Evolutionary conservation across 2,329 filamentous ascomycete genomes (phyloP).

Genomic region (Ceratocystis ficicola): DNA sequence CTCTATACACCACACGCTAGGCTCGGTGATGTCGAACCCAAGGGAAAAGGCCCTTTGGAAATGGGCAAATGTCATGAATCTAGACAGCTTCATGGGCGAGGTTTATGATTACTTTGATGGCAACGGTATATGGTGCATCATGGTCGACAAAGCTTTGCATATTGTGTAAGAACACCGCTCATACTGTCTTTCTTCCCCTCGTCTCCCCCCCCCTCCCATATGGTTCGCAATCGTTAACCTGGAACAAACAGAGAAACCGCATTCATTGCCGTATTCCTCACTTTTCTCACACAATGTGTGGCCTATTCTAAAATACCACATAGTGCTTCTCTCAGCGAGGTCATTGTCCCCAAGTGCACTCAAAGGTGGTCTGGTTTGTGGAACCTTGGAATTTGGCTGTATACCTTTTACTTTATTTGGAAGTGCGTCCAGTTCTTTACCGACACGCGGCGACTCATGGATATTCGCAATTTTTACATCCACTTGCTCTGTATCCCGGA

Average conservation of each 20-base stretch:
- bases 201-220: background rate
- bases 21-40: slow-evolving; percentile 14
- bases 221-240: background rate
- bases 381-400: slow-evolving; percentile 71
- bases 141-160: slow-evolving; percentile 58
- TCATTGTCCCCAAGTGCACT: slow-evolving; percentile 62
- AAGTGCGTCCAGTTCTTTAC: slow-evolving; percentile 62
- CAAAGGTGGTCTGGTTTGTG: slow-evolving; percentile 60
- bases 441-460: slow-evolving; percentile 58
- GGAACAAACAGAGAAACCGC: slow-evolving; percentile 50
- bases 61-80: slow-evolving; percentile 82
- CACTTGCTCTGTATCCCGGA: slow-evolving; percentile 70
- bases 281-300: slow-evolving; percentile 74
- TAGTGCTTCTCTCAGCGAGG: slow-evolving; percentile 43
- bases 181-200: background rate
- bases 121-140: slow-evolving; percentile 73
- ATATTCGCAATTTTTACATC: slow-evolving; percentile 76
- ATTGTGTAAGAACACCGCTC: slow-evolving; percentile 47
- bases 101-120: slow-evolving; percentile 80
- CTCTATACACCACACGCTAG: slow-evolving; percentile 7
- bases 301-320: slow-evolving; percentile 65
- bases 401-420: slow-evolving; percentile 74
- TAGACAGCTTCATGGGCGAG: slow-evolving; percentile 73
- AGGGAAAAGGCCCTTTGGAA: slow-evolving; percentile 75
- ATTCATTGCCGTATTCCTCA: slow-evolving; percentile 72